A percentile compares a stretch with the other conserved stretches of the same genome.
These are phyloP conservation scores for Lumnitzera racemosa DNA, from an alignment of 345 rosid genomes.

Conservation along the genomic window DNA sequence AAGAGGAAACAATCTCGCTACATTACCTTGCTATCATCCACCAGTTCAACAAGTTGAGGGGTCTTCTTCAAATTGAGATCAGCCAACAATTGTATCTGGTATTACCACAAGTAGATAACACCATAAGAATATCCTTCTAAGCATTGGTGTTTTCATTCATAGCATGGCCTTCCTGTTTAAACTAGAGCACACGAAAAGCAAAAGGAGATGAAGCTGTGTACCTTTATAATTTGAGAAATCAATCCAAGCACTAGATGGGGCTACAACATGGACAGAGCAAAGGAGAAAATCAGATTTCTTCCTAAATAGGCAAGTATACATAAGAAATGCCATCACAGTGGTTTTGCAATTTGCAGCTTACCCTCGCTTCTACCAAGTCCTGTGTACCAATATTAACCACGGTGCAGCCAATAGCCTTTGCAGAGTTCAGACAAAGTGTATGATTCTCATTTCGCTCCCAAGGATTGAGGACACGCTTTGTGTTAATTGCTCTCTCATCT, in stretches of 20 bases:
- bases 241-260: slow-evolving; percentile 94
- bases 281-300: neutral
- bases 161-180: neutral
- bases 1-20: neutral
- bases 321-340: neutral
- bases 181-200: neutral
- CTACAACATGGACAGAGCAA: slow-evolving; percentile 21
- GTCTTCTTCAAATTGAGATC: slow-evolving; percentile 93
- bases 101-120: slow-evolving; percentile 8
- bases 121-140: slow-evolving; percentile 12
- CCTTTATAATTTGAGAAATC: slow-evolving; percentile 97
- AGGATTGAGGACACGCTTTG: slow-evolving; percentile 67
- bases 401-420: slow-evolving; percentile 97
- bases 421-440: slow-evolving; percentile 95
- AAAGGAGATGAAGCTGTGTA: slow-evolving; percentile 21
- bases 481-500: slow-evolving; percentile 97
- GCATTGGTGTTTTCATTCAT: slow-evolving; percentile 1
- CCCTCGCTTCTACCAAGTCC: slow-evolving; percentile 92
- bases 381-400: slow-evolving; percentile 96
- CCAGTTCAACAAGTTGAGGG: slow-evolving; percentile 86
- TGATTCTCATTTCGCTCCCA: slow-evolving; percentile 99
- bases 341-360: slow-evolving; percentile 27
- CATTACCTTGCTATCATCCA: slow-evolving; percentile 67
- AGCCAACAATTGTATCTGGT: slow-evolving; percentile 89
- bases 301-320: neutral